Percentiles rank a stretch among this genome's conserved stretches.
Evolutionary conservation across 176 grass and related monocot genomes (phyloP).

Genomic region (Bromus sterilis): DNA sequence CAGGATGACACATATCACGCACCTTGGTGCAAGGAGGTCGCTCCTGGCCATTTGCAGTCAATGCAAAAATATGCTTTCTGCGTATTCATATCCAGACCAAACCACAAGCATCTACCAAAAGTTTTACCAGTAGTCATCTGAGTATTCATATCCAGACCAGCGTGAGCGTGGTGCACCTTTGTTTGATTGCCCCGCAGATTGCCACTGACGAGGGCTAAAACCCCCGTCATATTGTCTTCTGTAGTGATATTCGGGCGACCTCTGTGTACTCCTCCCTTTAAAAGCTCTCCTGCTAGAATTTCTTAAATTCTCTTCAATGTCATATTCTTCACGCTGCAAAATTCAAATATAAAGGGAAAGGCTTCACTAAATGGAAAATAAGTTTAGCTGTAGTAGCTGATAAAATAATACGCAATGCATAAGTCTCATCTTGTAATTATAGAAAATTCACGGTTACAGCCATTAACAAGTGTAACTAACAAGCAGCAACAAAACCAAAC

Average conservation of each 20-base stretch:
- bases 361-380: background rate
- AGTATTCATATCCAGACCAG: slow-evolving; percentile 31
- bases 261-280: slow-evolving; percentile 30
- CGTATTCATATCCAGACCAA: background rate
- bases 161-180: slow-evolving; percentile 24
- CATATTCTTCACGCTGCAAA: slow-evolving; percentile 80
- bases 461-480: background rate
- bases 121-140: slow-evolving; percentile 45
- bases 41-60: slow-evolving; percentile 8
- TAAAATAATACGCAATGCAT: slow-evolving; percentile 7
- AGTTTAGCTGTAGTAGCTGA: background rate
- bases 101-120: slow-evolving; percentile 10
- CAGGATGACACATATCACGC: background rate
- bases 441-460: background rate
- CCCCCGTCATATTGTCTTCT: slow-evolving; percentile 32
- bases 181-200: slow-evolving; percentile 20
- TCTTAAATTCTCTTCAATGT: slow-evolving; percentile 72
- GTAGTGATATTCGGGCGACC: slow-evolving; percentile 38
- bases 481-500: background rate
- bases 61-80: background rate
- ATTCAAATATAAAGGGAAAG: slow-evolving; percentile 13
- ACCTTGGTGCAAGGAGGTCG: slow-evolving; percentile 4
- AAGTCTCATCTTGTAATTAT: slow-evolving; percentile 6
- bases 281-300: slow-evolving; percentile 25
- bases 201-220: slow-evolving; percentile 43